Conservation (phyloP, 805 yeast genomes). For the Osmozyma mogii region DNA sequence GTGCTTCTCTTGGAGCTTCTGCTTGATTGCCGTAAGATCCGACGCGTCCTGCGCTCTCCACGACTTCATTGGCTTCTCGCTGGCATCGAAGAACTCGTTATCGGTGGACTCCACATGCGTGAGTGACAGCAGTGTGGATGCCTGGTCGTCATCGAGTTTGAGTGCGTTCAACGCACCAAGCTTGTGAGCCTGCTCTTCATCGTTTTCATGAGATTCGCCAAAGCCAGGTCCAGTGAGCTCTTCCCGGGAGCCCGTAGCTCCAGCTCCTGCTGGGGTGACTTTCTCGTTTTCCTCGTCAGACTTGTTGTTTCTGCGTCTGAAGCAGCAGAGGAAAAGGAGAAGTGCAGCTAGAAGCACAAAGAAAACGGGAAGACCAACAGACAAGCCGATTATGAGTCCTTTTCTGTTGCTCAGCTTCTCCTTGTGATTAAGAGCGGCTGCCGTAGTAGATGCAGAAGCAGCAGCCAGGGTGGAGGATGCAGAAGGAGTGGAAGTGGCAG, state of each 20-base stretch:
- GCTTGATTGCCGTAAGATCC: slow-evolving; percentile 16
- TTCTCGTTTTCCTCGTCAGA: slow-evolving; percentile 10
- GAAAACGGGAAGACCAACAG: slow-evolving; percentile 71
- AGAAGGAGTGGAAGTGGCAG: not conserved
- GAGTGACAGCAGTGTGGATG: slow-evolving; percentile 39
- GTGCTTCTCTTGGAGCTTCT: slow-evolving; percentile 8
- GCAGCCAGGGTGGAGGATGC: slow-evolving; percentile 3
- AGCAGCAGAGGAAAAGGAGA: slow-evolving; percentile 46
- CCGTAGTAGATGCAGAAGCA: slow-evolving; percentile 10
- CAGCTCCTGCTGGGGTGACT: slow-evolving; percentile 4
- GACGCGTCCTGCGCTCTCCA: slow-evolving; percentile 35
- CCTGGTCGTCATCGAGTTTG: slow-evolving; percentile 35
- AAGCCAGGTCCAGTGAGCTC: slow-evolving; percentile 29
- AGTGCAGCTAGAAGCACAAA: slow-evolving; percentile 41
- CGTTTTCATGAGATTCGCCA: slow-evolving; percentile 19
- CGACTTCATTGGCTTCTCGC: slow-evolving; percentile 32
- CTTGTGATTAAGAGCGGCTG: slow-evolving; percentile 13
- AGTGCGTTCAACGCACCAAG: slow-evolving; percentile 44
- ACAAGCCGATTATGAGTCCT: slow-evolving; percentile 79
- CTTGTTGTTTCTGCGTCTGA: slow-evolving; percentile 26
- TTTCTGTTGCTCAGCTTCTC: too few relatives aligned
- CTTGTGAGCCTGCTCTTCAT: slow-evolving; percentile 25
- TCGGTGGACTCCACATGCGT: slow-evolving; percentile 42
- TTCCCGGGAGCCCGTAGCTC: slow-evolving; percentile 7
- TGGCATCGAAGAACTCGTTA: slow-evolving; percentile 25